phyloP scores from a whole-genome alignment of 2,329 filamentous ascomycete genomes.

The Cercospora citrullina region DNA sequence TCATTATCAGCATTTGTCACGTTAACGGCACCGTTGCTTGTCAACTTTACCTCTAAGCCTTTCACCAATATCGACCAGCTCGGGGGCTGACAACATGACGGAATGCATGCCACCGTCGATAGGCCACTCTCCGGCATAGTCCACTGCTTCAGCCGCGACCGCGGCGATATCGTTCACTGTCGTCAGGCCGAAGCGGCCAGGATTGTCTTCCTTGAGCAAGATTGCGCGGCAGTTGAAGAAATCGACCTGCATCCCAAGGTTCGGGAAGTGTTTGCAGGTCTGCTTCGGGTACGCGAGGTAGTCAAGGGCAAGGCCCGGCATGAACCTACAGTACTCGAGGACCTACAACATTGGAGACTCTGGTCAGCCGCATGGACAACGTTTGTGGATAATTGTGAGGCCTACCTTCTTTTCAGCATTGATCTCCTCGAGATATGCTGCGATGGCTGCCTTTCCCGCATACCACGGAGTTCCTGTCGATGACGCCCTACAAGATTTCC shows the following conservation, averaged over 20 bases:
- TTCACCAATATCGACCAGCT: conserved; percentile 33
- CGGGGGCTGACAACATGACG: conserved; percentile 38
- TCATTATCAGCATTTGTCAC: conserved; percentile 30
- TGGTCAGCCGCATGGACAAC: background rate
- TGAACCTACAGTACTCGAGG: conserved; percentile 59
- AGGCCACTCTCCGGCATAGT: conserved; percentile 50
- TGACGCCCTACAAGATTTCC: background rate
- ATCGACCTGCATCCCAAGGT: conserved; percentile 44
- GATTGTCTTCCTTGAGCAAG: conserved; percentile 41
- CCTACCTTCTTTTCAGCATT: conserved; percentile 51
- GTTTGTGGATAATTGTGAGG: background rate
- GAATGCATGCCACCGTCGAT: conserved; percentile 46
- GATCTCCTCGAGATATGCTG: conserved; percentile 53
- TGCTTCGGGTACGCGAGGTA: conserved; percentile 56
- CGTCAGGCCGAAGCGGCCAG: conserved; percentile 47
- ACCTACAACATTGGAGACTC: conserved; percentile 40
- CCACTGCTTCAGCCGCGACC: conserved; percentile 46
- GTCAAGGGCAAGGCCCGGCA: conserved; percentile 48
- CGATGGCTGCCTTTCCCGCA: conserved; percentile 52
- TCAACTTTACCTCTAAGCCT: conserved; percentile 16
- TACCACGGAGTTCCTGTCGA: conserved; percentile 43
- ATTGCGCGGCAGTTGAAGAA: conserved; percentile 48
- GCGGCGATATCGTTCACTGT: conserved; percentile 47
- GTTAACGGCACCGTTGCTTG: background rate
- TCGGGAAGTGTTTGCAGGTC: conserved; percentile 48